phyloP scores from a whole-genome alignment of 805 yeast genomes.

The Barnettozyma salicaria region DNA sequence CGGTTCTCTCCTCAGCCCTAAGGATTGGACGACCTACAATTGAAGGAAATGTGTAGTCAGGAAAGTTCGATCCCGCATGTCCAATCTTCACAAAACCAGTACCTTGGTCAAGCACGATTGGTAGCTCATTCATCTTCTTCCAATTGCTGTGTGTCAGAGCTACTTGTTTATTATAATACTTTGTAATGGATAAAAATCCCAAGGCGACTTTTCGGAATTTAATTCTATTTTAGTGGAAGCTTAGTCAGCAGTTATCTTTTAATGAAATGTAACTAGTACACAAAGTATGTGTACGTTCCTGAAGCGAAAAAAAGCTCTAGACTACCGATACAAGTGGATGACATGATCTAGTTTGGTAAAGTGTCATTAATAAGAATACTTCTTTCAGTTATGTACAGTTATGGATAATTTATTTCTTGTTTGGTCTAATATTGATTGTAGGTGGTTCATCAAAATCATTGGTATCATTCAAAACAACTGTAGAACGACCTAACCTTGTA shows the following conservation, averaged over 20 bases:
- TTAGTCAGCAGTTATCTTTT: too few species aligned
- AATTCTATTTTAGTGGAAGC: not conserved
- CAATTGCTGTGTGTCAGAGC: not conserved
- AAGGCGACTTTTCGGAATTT: constrained; percentile 3
- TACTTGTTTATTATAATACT: too few species aligned
- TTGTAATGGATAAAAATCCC: not conserved
- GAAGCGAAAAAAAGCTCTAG: too few species aligned
- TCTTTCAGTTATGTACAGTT: too few species aligned
- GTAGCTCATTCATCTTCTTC: constrained; percentile 22
- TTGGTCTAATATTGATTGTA: constrained; percentile 19
- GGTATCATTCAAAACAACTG: constrained; percentile 14
- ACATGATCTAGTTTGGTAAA: too few species aligned
- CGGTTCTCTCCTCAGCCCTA: constrained; percentile 90
- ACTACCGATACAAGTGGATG: too few species aligned
- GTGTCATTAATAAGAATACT: too few species aligned
- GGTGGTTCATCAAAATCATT: constrained; percentile 11
- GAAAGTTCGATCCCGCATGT: constrained; percentile 94
- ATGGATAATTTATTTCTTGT: not conserved
- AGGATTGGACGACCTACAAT: constrained; percentile 96
- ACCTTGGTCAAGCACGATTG: constrained; percentile 89
- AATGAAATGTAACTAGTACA: too few species aligned
- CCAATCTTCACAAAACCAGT: constrained; percentile 98
- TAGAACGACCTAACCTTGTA: constrained; percentile 1
- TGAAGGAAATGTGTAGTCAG: constrained; percentile 94
- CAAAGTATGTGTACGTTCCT: too few species aligned